Evolutionary conservation across 1,139 yeast species (phyloP), one percentile per base, ranked within the genome.

Genomic region (Protomyces pachydermus): DNA sequence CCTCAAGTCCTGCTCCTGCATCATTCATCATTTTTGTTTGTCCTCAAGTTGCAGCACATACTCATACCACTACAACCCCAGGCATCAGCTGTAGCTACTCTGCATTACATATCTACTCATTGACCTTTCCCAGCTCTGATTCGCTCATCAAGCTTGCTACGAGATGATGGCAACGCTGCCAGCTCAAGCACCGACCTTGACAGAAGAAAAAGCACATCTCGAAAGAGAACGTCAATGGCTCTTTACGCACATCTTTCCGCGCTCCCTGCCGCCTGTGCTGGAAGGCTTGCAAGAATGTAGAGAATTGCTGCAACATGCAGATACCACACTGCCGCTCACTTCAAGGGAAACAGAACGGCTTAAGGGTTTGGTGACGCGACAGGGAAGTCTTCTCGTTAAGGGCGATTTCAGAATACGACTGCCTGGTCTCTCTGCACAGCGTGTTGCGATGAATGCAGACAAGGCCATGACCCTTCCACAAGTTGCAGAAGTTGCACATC

Each of bases 281-380:
- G 60, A 53, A 37, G 52, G 53, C 20, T 46, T 64, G 4, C 39
- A 25, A 28, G 56, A 55, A 51, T 64, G 66, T 23, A 34, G 54
- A 18, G 61, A 61, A 8, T 37, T 51, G 14, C 60, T 63, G 16
- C 51, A 54, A 25, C 46, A 62, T 28, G 58, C 61, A 14, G 55
- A 42, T 23, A 54, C 56, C 2, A 58, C 64, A 2, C 37, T 64
- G 35, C 64, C 60, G 18, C 32, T 64, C 34, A 51, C 66, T 9
- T 53, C 63, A 6, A 52, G 61, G n/a, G 61, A 53, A n/a, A 64
- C 54, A 14, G 65, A 64, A 39, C 38, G 38, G 34, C 37, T 64
- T 23, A 64, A 64, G 51, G 66, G 65, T 10, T 45, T 64, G 14
- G 37, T 54, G 42, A 46, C 56, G n/a, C 55, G 66, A 10, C 54